These are phyloP conservation scores for Sporothrix pseudoabietina DNA, from an alignment of 2,329 filamentous ascomycete species.

Conservation along the genomic window DNA sequence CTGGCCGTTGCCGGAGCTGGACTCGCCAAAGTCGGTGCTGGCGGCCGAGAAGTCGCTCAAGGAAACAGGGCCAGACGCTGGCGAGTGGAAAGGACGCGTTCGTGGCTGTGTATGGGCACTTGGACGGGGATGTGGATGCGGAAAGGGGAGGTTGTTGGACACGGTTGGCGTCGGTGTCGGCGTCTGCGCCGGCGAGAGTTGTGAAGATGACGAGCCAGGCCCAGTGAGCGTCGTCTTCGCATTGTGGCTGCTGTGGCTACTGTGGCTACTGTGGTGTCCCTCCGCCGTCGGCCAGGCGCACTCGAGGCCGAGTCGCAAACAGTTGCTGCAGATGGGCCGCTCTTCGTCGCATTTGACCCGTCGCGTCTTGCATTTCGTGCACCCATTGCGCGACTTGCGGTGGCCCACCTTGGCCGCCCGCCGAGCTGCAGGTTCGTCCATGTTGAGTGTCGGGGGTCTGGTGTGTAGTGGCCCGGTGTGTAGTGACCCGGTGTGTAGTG, in stretches of 20 bases:
- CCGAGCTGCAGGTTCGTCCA: not conserved
- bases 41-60: slow-evolving; percentile 12
- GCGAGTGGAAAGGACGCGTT: not conserved
- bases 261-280: too few species aligned
- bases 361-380: slow-evolving; percentile 39
- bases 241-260: too few species aligned
- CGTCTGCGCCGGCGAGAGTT: not conserved
- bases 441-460: not conserved
- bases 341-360: slow-evolving; percentile 41
- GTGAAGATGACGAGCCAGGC: not conserved
- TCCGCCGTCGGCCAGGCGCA: slow-evolving; percentile 35
- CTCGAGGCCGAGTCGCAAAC: slow-evolving; percentile 35
- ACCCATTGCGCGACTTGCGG: slow-evolving; percentile 41
- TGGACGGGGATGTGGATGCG: not conserved
- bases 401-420: slow-evolving; percentile 39
- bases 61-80: not conserved
- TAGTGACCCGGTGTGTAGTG: not conserved
- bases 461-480: not conserved
- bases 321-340: slow-evolving; percentile 37
- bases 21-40: slow-evolving; percentile 22
- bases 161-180: not conserved
- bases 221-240: not conserved
- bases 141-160: not conserved
- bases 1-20: slow-evolving; percentile 11
- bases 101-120: not conserved